These are phyloP conservation scores for Mortierella sp. DNA, from an alignment of 371 early-diverging fungal genomes.

Conservation along the genomic window DNA sequence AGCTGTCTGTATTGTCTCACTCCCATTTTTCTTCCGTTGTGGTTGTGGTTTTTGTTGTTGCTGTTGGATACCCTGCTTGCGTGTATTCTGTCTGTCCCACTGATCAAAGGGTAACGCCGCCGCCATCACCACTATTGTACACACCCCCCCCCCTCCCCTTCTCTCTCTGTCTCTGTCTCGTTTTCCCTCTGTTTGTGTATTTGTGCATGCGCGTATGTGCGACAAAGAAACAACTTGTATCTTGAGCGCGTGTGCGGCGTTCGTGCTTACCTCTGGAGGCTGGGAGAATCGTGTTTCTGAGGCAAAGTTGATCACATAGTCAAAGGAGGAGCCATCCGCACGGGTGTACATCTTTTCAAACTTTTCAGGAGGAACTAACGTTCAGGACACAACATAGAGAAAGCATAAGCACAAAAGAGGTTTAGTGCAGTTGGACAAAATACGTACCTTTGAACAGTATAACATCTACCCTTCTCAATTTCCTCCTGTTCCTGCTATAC, in stretches of 20 bases:
- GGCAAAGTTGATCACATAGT: slow-evolving; percentile 93
- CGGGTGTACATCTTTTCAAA: slow-evolving; percentile 78
- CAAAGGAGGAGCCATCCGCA: slow-evolving; percentile 77
- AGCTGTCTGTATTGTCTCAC: too few relatives aligned
- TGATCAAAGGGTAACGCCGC: too few relatives aligned
- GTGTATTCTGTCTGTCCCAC: too few relatives aligned
- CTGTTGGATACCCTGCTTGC: too few relatives aligned
- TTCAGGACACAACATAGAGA: background rate
- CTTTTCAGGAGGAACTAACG: slow-evolving; percentile 41
- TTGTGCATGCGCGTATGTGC: background rate
- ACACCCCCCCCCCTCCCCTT: too few relatives aligned
- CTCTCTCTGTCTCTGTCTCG: background rate
- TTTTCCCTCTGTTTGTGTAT: background rate
- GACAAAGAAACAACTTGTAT: background rate
- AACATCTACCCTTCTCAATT: background rate
- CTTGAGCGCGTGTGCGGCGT: too few relatives aligned
- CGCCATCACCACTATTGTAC: too few relatives aligned
- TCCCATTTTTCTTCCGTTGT: too few relatives aligned
- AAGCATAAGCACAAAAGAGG: slow-evolving; percentile 62
- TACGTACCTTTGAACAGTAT: background rate
- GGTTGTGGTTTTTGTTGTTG: too few relatives aligned
- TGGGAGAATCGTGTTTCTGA: slow-evolving; percentile 93
- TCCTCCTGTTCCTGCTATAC: background rate
- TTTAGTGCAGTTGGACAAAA: background rate
- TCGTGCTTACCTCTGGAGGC: slow-evolving; percentile 73